phyloP scores from a whole-genome alignment of 306 rosid genomes.

The Myrica gale region DNA sequence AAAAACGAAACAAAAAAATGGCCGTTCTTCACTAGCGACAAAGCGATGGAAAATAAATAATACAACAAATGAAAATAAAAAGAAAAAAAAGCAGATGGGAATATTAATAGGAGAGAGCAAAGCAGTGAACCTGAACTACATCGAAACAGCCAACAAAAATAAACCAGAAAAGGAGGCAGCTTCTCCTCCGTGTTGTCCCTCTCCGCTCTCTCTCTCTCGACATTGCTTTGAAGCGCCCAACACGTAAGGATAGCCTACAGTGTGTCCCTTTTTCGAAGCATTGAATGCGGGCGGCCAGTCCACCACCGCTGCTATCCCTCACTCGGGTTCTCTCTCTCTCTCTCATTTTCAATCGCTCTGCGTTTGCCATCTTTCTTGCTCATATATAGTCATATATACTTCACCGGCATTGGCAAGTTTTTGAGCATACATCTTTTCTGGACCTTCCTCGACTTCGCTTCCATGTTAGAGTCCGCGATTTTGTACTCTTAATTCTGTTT shows the following conservation, averaged over 20 bases:
- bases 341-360: background rate
- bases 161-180: background rate
- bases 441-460: background rate
- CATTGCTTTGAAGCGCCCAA: background rate
- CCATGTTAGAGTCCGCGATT: background rate
- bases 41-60: no score
- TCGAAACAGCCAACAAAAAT: background rate
- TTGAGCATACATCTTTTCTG: background rate
- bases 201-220: background rate
- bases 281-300: constrained; percentile 32
- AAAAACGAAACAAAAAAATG: no score
- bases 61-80: no score
- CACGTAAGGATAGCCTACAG: background rate
- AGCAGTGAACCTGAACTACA: no score
- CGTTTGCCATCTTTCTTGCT: background rate
- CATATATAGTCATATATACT: background rate
- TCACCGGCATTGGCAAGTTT: no score
- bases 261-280: constrained; percentile 4
- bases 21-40: no score
- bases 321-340: background rate
- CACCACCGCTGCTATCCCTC: background rate
- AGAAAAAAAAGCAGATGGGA: no score
- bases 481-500: background rate
- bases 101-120: no score
- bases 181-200: background rate